Evolutionary conservation across 805 yeast species (phyloP).

Genomic region (Kodamaea neixiangensis): DNA sequence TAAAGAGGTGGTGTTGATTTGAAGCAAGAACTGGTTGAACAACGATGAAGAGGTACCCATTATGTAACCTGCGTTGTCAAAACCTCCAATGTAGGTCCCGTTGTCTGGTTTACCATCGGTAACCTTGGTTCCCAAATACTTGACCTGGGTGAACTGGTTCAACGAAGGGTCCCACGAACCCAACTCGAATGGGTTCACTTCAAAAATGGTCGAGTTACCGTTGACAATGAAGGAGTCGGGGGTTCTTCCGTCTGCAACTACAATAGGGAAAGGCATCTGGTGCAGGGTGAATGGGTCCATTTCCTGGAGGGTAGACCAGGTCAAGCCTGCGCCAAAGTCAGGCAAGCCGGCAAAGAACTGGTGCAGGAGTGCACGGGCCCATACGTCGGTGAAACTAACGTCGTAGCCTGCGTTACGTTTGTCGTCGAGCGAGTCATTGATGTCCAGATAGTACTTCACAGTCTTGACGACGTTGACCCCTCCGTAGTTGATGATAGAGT

Average conservation of each 20-base stretch:
- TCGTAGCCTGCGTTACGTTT: conserved; percentile 42
- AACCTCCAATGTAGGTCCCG: conserved; percentile 24
- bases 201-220: conserved; percentile 31
- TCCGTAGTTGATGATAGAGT: conserved; percentile 76
- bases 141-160: conserved; percentile 23
- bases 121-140: conserved; percentile 26
- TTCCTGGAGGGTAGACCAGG: conserved; percentile 25
- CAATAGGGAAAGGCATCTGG: conserved; percentile 31
- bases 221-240: conserved; percentile 22
- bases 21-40: conserved; percentile 26
- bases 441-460: conserved; percentile 47
- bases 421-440: conserved; percentile 29
- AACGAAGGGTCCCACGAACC: conserved; percentile 33
- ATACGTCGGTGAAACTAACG: conserved; percentile 40
- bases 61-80: conserved; percentile 28
- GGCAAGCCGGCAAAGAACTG: conserved; percentile 36
- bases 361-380: conserved; percentile 45
- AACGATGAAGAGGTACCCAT: conserved; percentile 29
- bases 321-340: conserved; percentile 28
- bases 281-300: conserved; percentile 22
- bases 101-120: conserved; percentile 20
- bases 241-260: conserved; percentile 29
- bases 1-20: conserved; percentile 18
- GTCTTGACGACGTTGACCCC: conserved; percentile 63
- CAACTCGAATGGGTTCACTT: conserved; percentile 27